Base-by-base conservation (phyloP, 164 flowering plant genomes). In the Litsea cubeba region DNA sequence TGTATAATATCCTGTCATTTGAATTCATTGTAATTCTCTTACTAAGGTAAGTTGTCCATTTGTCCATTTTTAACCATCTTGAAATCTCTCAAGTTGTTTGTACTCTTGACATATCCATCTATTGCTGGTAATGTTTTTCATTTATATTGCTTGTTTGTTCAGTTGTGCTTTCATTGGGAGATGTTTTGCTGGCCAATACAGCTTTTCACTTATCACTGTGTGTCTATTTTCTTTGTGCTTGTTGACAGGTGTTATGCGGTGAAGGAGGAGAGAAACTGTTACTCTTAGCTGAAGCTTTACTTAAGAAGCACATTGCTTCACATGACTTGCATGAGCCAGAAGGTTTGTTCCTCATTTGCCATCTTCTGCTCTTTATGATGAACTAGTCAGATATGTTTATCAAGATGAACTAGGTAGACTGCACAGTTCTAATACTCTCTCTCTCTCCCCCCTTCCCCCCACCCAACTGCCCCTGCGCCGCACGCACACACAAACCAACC, bases 261-360 rank as follows among this genome's bases (percentile, higher is more conserved):
- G 81, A 84, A 76, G 93, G 93, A 12, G 96, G 83, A 49, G 87
- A 83, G 66, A 91, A 92, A 75, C 80, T 95, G 75, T 82, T 92
- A 70, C 80, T 75, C 26, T 82, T 95, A 77, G 98, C 98, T 68
- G 99, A 95, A 86, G 97, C 91, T 68, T 84, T 93, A 70, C 86
- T 95, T 67, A 95, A 93, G 85, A 95, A 92, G 85, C 99, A 95
- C 74, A 83, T 90, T 70, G 82, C 90, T n/a, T 80, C 91, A 72
- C 93, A 91, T 79, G 81, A 90, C 80, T 86, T 95, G 84, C 96
- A 91, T 80, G 99, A 93, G 75, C 94, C 98, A 69, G 99, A 93
- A 90, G 97, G 98, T 93, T 69, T 50, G 28, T 50, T 68, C 75
- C 71, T 54, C 18, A 23, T 69, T 54, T 50, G 71, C 54, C 51